Conservation (phyloP, 2,329 filamentous ascomycete genomes). For the Epicoccum nigrum region DNA sequence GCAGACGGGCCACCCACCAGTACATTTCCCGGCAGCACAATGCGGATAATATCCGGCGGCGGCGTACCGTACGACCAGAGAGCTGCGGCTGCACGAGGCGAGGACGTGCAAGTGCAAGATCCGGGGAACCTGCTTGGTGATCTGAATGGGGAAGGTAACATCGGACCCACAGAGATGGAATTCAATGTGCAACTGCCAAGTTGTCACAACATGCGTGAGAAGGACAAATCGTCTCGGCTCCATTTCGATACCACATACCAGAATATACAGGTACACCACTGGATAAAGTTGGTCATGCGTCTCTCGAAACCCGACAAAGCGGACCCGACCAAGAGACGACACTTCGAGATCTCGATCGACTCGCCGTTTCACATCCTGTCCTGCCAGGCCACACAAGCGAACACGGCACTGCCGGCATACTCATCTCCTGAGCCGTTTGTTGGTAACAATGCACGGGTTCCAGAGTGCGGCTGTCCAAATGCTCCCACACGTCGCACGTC, state of each 20-base stretch:
- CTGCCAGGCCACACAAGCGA: constrained; percentile 89
- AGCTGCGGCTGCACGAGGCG: constrained; percentile 61
- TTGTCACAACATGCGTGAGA: constrained; percentile 80
- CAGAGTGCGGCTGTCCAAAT: constrained; percentile 70
- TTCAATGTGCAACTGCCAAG: constrained; percentile 92
- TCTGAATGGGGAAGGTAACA: constrained; percentile 72
- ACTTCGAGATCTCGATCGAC: constrained; percentile 96
- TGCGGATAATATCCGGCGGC: constrained; percentile 79
- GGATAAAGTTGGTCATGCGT: constrained; percentile 97
- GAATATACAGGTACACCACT: constrained; percentile 92
- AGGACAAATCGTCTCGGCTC: constrained; percentile 68
- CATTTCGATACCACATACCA: constrained; percentile 93
- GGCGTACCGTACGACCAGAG: constrained; percentile 72
- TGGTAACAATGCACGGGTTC: constrained; percentile 43
- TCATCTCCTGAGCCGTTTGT: constrained; percentile 58
- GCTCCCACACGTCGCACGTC: constrained; percentile 61
- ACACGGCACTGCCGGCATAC: constrained; percentile 85
- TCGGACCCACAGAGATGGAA: constrained; percentile 91
- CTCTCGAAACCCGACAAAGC: constrained; percentile 82
- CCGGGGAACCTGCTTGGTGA: constrained; percentile 79
- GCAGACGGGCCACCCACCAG: constrained; percentile 78
- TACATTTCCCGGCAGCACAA: constrained; percentile 75
- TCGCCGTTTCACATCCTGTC: constrained; percentile 93
- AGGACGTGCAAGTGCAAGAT: constrained; percentile 60
- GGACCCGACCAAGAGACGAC: constrained; percentile 78